Percentiles rank a stretch among this genome's conserved stretches.
phyloP scores from a whole-genome alignment of 192 early-diverging fungal genomes.

The Coemansia sp. region DNA sequence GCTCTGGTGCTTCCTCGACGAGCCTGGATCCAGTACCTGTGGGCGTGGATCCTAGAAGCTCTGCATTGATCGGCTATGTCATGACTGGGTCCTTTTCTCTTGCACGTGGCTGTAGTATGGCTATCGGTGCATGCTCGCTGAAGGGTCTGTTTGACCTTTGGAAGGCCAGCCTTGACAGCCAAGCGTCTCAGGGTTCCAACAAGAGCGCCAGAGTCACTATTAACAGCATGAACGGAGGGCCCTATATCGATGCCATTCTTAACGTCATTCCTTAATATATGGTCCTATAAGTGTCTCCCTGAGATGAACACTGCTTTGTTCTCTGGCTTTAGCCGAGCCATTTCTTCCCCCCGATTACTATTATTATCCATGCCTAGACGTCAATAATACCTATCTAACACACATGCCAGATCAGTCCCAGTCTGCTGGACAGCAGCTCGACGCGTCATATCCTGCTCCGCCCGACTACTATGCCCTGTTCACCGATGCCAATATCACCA shows the following conservation, averaged over 20 bases:
- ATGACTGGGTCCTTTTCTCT: slow-evolving; percentile 52
- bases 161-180: background rate
- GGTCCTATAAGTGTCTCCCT: background rate
- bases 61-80: slow-evolving; percentile 35
- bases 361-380: no score
- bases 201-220: slow-evolving; percentile 12
- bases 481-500: slow-evolving; percentile 61
- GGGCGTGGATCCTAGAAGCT: background rate
- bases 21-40: background rate
- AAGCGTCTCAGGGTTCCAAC: background rate
- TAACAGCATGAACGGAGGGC: slow-evolving; percentile 34
- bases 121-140: slow-evolving; percentile 48
- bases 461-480: slow-evolving; percentile 68
- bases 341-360: no score
- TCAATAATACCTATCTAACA: background rate
- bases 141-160: slow-evolving; percentile 35
- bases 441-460: slow-evolving; percentile 66
- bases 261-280: slow-evolving; percentile 17
- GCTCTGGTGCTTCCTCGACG: background rate
- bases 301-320: background rate
- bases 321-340: background rate
- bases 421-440: slow-evolving; percentile 35
- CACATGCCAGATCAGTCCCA: slow-evolving; percentile 31
- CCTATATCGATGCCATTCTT: slow-evolving; percentile 25
- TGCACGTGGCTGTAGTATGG: slow-evolving; percentile 51